Evolutionary conservation across 2,329 filamentous ascomycete genomes (phyloP), one percentile per base, ranked within the genome.

Genomic region (Aureobasidium zeae): DNA sequence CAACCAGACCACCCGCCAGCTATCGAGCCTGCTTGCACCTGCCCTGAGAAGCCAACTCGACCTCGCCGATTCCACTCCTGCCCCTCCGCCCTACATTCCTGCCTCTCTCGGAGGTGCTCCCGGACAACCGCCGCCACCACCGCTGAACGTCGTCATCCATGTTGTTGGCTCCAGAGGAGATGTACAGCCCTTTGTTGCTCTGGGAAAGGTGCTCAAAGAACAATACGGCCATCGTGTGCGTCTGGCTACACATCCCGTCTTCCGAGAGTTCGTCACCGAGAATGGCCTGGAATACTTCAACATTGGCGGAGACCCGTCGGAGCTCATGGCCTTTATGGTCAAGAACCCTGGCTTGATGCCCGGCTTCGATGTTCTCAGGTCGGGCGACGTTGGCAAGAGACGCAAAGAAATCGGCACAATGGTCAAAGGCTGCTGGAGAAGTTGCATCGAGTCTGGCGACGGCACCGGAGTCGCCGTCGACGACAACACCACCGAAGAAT

Each of bases 131-230:
- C 65, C 67, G 2, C 68, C 68, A 4, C 69, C 68, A 19, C 63
- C 65, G 1, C 42, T 84, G 45, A 85, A 85, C 59, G 70, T 86
- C 21, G 82, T 83, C 29, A 78, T 86, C 41, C 82, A 86, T 53
- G 81, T 86, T 17, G 80, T 86, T 10, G 82, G 82, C 5, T 84
- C 80, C 10, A 70, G 82, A 28, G 82, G 82, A 38, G 82, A 86
- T 55, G 80, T 86, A 1, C 83, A 87, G 57, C 83, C 83, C 0
- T 86, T 86, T 54, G 68, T 86, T 13, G 80, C 81, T 0, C 60
- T 86, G 2, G 82, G 80, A 1, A 74, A 79, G 50, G 72, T 74
- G 0, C 61, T 87, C 20, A 75, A 78, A 47, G 69, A 76, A 10
- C 73, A 69, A 1, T 80, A 82, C 53, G 76, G 79, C 8, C 83